Base-by-base conservation (phyloP, 768 basidiomycete genomes). In the Podaxis rugospora region DNA sequence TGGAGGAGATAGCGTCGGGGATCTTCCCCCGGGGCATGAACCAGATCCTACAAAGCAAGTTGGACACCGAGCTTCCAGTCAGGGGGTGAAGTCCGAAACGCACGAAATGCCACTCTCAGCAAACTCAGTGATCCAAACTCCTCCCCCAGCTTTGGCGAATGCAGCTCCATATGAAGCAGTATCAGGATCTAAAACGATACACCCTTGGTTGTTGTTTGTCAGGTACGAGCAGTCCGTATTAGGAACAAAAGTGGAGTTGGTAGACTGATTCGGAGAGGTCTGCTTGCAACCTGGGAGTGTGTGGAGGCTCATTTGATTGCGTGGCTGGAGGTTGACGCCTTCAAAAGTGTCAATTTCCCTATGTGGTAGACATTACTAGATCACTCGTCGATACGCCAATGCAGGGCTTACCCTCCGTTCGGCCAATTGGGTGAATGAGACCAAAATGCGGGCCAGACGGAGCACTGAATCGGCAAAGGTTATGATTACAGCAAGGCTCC, bases 301-400 rank as follows among this genome's bases (percentile, higher is more conserved):
- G 70, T 93, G 92, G 18, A 93, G 75, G 10, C 75, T 78, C 79
- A 88, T 84, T 68, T 89, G 87, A 64, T 88, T 91, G 59, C 76
- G 73, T 2, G 76, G 76, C 49, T 81, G 81, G 51, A 81, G 68
- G 71, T 95, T 94, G 63, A 93, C 87, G 28, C 85, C 88, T 70
- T 94, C 92, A 59, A 93, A 82, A 10, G 88, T 89, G 70, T 94
- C 92, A 62, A 89, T 87, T 68, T 90, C 87, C 27, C 79, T 77
- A 42, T 25, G 13, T 49, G 18, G 5, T 10, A 25, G 39, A 63
- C 32, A 64, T 36, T 40, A 44, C 16, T 14, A 21, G 27, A 28
- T 39, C 23, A 9, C 27, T 42, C 14, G 23, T 4, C 10, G 21
- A 11, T 39, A 27, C 18, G 23, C 11, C 14, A 2, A 49, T 6